Percentiles rank a stretch among this genome's conserved stretches.
phyloP scores from a whole-genome alignment of 225 moss, liverwort and hornwort genomes.

The Sphagnum tenellum region DNA sequence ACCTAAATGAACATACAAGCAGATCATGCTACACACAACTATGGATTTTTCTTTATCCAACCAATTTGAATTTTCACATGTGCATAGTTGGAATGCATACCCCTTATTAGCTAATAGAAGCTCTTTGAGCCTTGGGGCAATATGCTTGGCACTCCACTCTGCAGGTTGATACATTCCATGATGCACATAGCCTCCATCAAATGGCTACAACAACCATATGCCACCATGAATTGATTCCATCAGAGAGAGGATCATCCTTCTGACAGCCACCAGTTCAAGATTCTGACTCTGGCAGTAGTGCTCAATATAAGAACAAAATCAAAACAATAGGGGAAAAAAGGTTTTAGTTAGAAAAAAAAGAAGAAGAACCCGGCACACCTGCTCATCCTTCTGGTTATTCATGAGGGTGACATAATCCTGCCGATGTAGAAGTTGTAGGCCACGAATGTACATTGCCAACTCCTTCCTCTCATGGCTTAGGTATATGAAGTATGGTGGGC shows the following conservation, averaged over 20 bases:
- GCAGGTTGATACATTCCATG: conserved; percentile 55
- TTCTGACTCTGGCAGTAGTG: too few relatives aligned
- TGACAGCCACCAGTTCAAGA: too few relatives aligned
- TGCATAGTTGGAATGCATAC: conserved; percentile 9
- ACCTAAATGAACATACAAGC: too few relatives aligned
- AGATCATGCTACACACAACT: too few relatives aligned
- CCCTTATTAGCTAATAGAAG: conserved; percentile 37
- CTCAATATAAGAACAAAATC: too few relatives aligned
- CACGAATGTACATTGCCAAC: conserved; percentile 69
- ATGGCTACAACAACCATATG: conserved; percentile 28
- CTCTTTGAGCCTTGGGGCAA: conserved; percentile 36
- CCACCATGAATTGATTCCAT: neutral
- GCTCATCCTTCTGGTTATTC: conserved; percentile 53
- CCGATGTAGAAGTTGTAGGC: conserved; percentile 56
- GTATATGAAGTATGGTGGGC: conserved; percentile 65
- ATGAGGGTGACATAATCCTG: conserved; percentile 48
- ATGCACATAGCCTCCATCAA: conserved; percentile 61
- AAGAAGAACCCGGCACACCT: conserved; percentile 26
- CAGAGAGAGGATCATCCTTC: too few relatives aligned
- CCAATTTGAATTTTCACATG: too few relatives aligned
- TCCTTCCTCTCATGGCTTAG: conserved; percentile 45
- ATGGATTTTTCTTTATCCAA: too few relatives aligned
- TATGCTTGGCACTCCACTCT: conserved; percentile 44
- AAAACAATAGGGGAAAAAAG: too few relatives aligned
- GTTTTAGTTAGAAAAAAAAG: too few relatives aligned